phyloP scores from a whole-genome alignment of 2,329 filamentous ascomycete species.

The Xylaria sp. region DNA sequence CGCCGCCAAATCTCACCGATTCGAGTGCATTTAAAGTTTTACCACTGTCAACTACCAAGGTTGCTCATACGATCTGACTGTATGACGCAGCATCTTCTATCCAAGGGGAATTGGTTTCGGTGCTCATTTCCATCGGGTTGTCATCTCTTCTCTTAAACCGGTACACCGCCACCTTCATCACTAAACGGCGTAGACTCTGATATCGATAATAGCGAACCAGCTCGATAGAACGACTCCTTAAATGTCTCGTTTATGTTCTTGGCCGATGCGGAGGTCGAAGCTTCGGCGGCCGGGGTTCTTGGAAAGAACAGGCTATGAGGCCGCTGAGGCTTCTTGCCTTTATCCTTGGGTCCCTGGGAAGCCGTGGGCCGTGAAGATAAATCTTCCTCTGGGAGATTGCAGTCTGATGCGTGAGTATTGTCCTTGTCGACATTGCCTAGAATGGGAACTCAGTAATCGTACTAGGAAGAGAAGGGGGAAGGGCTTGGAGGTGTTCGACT shows the following conservation, averaged over 20 bases:
- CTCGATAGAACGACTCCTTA: conserved; percentile 21
- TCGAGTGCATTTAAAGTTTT: background rate
- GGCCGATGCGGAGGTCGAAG: conserved; percentile 11
- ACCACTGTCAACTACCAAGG: background rate
- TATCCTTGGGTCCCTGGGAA: conserved; percentile 4
- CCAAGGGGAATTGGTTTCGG: background rate
- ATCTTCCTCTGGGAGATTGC: background rate
- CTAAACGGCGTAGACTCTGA: background rate
- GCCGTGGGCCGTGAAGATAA: background rate
- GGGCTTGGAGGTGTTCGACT: background rate
- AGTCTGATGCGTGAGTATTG: background rate
- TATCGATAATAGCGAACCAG: background rate
- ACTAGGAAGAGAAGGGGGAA: background rate
- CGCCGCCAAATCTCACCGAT: background rate
- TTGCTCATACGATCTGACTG: background rate
- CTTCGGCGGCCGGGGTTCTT: background rate
- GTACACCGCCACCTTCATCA: background rate
- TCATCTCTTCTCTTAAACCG: background rate
- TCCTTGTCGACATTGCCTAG: conserved; percentile 20
- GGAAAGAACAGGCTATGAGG: background rate
- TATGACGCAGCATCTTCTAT: background rate
- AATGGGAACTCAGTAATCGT: background rate
- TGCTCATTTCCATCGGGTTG: background rate
- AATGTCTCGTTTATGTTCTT: conserved; percentile 2
- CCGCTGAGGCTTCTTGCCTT: conserved; percentile 26